These are phyloP conservation scores for Castanospermum australe DNA, from an alignment of 306 rosid species.

Conservation along the genomic window DNA sequence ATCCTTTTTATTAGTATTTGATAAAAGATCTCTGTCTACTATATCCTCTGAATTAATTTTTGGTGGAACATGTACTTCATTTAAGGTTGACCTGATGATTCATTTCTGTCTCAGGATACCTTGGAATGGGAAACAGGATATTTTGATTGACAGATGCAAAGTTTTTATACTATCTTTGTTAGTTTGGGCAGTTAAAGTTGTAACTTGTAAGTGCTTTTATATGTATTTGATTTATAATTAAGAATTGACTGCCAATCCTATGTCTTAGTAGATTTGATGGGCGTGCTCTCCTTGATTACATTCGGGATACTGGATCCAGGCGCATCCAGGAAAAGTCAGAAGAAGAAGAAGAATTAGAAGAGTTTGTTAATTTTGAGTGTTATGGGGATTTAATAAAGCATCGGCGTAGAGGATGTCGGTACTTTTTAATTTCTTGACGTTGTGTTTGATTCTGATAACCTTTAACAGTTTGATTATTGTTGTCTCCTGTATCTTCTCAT, in stretches of 20 bases:
- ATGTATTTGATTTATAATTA: not conserved
- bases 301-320: conserved; percentile 72
- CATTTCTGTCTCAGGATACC: conserved; percentile 73
- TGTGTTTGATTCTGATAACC: conserved; percentile 42
- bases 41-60: not conserved
- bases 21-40: not conserved
- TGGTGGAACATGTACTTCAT: not conserved
- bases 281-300: conserved; percentile 95
- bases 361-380: conserved; percentile 99
- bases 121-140: conserved; percentile 95
- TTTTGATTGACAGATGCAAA: conserved; percentile 79
- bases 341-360: conserved; percentile 98
- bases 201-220: not conserved
- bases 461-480: conserved; percentile 23
- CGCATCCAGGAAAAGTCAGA: conserved; percentile 81
- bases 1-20: not conserved
- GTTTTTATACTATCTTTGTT: not conserved
- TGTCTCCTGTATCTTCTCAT: conserved; percentile 4
- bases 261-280: conserved; percentile 82
- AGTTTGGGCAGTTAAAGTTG: not conserved
- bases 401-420: conserved; percentile 99
- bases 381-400: conserved; percentile 99
- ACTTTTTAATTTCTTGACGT: conserved; percentile 64
- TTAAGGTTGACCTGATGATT: not conserved
- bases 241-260: not conserved